Percentiles rank a stretch among this genome's conserved stretches.
phyloP scores from a whole-genome alignment of 2,329 filamentous ascomycete genomes.

The Penicillium verrucosum region DNA sequence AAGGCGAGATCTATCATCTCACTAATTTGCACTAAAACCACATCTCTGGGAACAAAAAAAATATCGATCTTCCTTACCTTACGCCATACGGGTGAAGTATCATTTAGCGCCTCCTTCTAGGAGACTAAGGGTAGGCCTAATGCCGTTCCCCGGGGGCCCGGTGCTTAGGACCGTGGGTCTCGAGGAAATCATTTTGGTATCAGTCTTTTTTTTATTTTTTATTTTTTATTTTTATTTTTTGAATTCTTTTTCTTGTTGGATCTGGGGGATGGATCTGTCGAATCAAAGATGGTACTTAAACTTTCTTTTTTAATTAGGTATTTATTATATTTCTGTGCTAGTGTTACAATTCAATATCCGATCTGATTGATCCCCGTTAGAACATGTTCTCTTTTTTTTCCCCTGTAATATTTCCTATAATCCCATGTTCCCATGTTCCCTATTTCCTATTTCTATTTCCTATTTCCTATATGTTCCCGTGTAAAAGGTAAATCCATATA shows the following conservation, averaged over 20 bases:
- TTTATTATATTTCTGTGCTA: background rate
- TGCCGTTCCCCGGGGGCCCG: slow-evolving; percentile 37
- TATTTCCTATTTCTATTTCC: too few species aligned
- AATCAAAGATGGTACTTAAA: slow-evolving; percentile 11
- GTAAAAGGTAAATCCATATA: too few species aligned
- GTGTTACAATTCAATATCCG: slow-evolving; percentile 6
- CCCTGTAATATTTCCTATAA: background rate
- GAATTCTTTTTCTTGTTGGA: background rate
- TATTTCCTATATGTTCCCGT: background rate
- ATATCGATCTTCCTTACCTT: slow-evolving; percentile 34
- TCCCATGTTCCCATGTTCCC: too few species aligned
- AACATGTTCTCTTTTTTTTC: background rate
- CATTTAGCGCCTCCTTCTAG: slow-evolving; percentile 29
- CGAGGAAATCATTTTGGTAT: slow-evolving; percentile 4
- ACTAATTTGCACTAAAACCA: slow-evolving; percentile 35
- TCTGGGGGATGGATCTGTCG: slow-evolving; percentile 20
- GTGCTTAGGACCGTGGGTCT: slow-evolving; percentile 32
- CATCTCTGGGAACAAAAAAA: slow-evolving; percentile 28
- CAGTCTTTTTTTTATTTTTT: background rate
- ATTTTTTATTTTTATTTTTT: background rate
- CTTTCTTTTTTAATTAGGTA: slow-evolving; percentile 4
- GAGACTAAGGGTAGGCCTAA: slow-evolving; percentile 24
- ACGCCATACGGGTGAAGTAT: slow-evolving; percentile 21
- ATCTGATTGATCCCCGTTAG: slow-evolving; percentile 5
- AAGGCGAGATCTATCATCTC: slow-evolving; percentile 40